Evolutionary conservation across 371 early-diverging fungal genomes (phyloP).

Genomic region (Mortierella sp.): DNA sequence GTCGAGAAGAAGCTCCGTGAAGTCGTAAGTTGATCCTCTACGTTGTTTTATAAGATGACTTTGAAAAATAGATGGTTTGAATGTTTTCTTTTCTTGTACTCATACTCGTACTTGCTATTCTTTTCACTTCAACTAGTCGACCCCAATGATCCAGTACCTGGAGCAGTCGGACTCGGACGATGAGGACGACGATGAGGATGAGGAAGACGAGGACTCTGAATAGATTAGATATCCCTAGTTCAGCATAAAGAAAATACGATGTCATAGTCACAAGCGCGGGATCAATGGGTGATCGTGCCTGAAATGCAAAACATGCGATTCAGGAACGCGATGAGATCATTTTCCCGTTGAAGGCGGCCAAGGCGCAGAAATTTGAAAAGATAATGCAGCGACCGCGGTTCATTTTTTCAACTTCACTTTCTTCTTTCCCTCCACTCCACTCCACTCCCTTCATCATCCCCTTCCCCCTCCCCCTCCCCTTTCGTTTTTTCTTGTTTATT

Average conservation of each 20-base stretch:
- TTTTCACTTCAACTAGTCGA: constrained; percentile 17
- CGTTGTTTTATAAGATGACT: background rate
- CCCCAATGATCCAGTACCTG: constrained; percentile 50
- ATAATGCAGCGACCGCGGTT: too few relatives aligned
- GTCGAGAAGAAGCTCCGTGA: constrained; percentile 43
- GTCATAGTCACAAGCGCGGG: background rate
- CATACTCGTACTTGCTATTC: background rate
- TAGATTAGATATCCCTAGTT: background rate
- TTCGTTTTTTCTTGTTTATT: too few relatives aligned
- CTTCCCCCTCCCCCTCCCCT: too few relatives aligned
- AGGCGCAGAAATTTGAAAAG: too few relatives aligned
- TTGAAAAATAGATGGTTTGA: background rate
- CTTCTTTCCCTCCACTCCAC: too few relatives aligned
- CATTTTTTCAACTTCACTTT: too few relatives aligned
- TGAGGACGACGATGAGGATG: constrained; percentile 31
- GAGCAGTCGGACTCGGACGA: constrained; percentile 54
- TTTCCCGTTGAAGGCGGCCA: too few relatives aligned
- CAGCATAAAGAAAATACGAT: too few relatives aligned
- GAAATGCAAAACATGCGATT: too few relatives aligned
- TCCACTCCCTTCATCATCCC: too few relatives aligned
- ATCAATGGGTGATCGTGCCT: too few relatives aligned
- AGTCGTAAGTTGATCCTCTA: constrained; percentile 22
- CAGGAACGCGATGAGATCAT: too few relatives aligned
- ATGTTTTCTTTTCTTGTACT: background rate
- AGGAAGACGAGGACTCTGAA: constrained; percentile 29